phyloP scores from a whole-genome alignment of 2,329 filamentous ascomycete species.

The Botrytis elliptica region DNA sequence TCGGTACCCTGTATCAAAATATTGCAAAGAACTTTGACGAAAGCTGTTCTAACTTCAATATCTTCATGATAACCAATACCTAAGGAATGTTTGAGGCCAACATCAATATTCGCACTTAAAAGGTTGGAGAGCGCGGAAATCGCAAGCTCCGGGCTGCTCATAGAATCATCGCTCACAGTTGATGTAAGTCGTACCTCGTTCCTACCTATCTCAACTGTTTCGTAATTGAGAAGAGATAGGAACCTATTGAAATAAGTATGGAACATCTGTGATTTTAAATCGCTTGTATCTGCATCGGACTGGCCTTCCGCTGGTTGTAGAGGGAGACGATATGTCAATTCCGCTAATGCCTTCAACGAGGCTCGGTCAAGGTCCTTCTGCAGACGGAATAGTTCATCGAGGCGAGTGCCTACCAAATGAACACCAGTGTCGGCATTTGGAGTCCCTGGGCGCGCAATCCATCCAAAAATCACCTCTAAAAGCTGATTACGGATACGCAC shows the following conservation, averaged over 20 bases:
- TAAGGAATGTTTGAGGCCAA: slow-evolving; percentile 67
- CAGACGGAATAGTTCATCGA: slow-evolving; percentile 57
- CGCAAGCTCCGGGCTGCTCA: slow-evolving; percentile 59
- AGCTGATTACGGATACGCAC: slow-evolving; percentile 67
- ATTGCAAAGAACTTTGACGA: slow-evolving; percentile 68
- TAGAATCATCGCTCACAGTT: slow-evolving; percentile 51
- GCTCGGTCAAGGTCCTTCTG: slow-evolving; percentile 66
- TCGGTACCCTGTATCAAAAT: slow-evolving; percentile 71
- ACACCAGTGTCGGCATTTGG: slow-evolving; percentile 45
- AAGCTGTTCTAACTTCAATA: slow-evolving; percentile 66
- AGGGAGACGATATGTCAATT: slow-evolving; percentile 64
- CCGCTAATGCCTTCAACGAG: slow-evolving; percentile 63
- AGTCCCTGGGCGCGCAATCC: slow-evolving; percentile 62
- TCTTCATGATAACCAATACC: slow-evolving; percentile 71
- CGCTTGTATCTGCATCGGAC: slow-evolving; percentile 64
- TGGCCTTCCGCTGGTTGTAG: slow-evolving; percentile 65
- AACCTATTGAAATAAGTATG: slow-evolving; percentile 71
- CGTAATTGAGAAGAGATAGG: slow-evolving; percentile 62
- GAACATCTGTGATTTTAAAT: slow-evolving; percentile 70
- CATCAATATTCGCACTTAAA: slow-evolving; percentile 68
- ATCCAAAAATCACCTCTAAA: slow-evolving; percentile 65
- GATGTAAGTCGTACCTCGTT: slow-evolving; percentile 45
- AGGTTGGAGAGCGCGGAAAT: slow-evolving; percentile 69
- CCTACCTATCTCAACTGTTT: slow-evolving; percentile 47
- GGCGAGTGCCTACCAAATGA: slow-evolving; percentile 44